Evolutionary conservation across 805 yeast genomes (phyloP).

Genomic region (Saccharomyces mikatae): DNA sequence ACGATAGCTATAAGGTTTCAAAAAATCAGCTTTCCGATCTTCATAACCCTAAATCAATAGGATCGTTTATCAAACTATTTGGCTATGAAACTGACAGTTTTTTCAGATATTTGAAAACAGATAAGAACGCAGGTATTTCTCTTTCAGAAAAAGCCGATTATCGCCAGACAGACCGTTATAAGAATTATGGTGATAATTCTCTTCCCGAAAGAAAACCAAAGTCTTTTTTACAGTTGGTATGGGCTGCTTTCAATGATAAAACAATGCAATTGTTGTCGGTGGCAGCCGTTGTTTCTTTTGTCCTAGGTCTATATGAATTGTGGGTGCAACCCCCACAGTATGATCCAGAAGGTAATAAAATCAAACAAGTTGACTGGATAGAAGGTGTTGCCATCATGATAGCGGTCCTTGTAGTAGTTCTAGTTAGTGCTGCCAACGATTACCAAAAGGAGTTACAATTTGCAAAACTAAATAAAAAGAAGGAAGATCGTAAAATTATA

Average conservation of each 20-base stretch:
- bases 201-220: constrained; percentile 69
- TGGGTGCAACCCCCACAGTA: constrained; percentile 73
- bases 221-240: constrained; percentile 58
- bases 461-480: constrained; percentile 76
- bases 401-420: constrained; percentile 82
- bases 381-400: constrained; percentile 96
- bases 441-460: constrained; percentile 94
- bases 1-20: constrained; percentile 7
- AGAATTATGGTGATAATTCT: constrained; percentile 58
- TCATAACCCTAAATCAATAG: constrained; percentile 30
- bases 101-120: constrained; percentile 18
- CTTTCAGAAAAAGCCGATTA: constrained; percentile 5
- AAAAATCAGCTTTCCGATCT: constrained; percentile 19
- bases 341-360: constrained; percentile 67
- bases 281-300: constrained; percentile 85
- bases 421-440: constrained; percentile 93
- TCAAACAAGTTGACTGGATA: constrained; percentile 93
- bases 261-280: constrained; percentile 73
- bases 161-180: constrained; percentile 8
- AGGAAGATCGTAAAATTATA: constrained; percentile 73
- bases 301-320: constrained; percentile 85
- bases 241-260: constrained; percentile 84
- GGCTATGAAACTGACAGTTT: constrained; percentile 16
- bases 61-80: constrained; percentile 18
- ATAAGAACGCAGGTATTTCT: constrained; percentile 17